Percentiles rank a stretch among this genome's conserved stretches.
phyloP scores from a whole-genome alignment of 345 rosid genomes.

The Sonneratia caseolaris region DNA sequence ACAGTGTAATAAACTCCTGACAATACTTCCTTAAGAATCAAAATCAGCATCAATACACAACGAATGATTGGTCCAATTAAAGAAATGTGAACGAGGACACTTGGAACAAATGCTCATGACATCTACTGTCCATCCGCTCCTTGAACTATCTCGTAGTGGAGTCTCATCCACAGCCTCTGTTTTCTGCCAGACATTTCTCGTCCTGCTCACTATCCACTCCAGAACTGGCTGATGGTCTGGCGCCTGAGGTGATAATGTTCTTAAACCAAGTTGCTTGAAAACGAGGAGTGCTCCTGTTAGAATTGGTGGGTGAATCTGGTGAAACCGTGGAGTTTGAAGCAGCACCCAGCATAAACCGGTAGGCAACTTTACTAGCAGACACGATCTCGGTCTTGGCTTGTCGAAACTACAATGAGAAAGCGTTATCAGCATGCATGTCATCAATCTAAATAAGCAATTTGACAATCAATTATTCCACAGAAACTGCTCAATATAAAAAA shows the following conservation, averaged over 20 bases:
- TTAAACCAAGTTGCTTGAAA: slow-evolving; percentile 76
- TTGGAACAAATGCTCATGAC: background rate
- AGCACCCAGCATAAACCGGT: slow-evolving; percentile 65
- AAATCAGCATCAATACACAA: slow-evolving; percentile 14
- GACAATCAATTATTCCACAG: no score
- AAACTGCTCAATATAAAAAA: background rate
- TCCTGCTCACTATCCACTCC: slow-evolving; percentile 24
- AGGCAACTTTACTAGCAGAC: slow-evolving; percentile 95
- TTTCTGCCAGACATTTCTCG: slow-evolving; percentile 22
- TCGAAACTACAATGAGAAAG: slow-evolving; percentile 50
- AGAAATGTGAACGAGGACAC: background rate
- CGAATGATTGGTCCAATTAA: slow-evolving; percentile 9
- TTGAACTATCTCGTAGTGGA: slow-evolving; percentile 11
- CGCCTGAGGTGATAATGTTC: slow-evolving; percentile 48
- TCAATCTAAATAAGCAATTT: background rate
- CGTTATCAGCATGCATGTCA: background rate
- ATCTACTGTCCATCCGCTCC: slow-evolving; percentile 6
- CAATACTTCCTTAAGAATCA: no score
- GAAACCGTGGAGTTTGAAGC: slow-evolving; percentile 26
- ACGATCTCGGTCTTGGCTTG: slow-evolving; percentile 94
- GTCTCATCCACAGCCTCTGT: slow-evolving; percentile 10
- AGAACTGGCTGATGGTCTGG: slow-evolving; percentile 48
- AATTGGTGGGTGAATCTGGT: slow-evolving; percentile 42
- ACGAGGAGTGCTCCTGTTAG: slow-evolving; percentile 47
- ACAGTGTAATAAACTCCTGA: no score